A percentile compares a stretch with the other conserved stretches of the same genome.
phyloP scores from a whole-genome alignment of 75 land plant species.

The Cupressus sempervirens region DNA sequence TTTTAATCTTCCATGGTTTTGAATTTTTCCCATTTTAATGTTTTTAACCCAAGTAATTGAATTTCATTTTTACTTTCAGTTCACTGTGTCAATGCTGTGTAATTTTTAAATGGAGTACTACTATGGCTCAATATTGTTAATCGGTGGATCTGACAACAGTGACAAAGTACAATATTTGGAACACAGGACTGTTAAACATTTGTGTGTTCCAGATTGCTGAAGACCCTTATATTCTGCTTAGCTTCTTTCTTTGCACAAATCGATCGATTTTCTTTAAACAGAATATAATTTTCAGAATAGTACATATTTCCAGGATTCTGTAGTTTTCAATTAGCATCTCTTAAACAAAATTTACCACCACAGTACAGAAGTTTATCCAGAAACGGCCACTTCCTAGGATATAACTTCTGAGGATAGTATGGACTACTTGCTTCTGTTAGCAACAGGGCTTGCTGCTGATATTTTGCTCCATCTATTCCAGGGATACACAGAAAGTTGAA shows the following conservation, averaged over 20 bases:
- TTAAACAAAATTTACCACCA: not conserved
- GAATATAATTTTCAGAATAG: conserved; percentile 2
- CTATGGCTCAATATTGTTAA: too few relatives aligned
- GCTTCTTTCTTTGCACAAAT: not conserved
- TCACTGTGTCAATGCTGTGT: too few relatives aligned
- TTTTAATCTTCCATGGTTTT: too few relatives aligned
- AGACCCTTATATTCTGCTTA: not conserved
- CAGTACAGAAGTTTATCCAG: not conserved
- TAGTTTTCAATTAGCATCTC: not conserved
- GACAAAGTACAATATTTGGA: conserved; percentile 34
- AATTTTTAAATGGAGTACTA: too few relatives aligned
- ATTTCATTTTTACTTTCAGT: too few relatives aligned
- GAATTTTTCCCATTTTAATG: too few relatives aligned
- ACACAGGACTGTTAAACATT: conserved; percentile 3
- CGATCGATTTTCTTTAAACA: not conserved
- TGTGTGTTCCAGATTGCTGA: not conserved
- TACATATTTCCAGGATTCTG: not conserved
- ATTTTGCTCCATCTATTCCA: not conserved
- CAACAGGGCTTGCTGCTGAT: not conserved
- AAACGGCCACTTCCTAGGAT: too few relatives aligned
- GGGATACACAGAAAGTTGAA: not conserved
- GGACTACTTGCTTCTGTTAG: not conserved
- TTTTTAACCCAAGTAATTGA: too few relatives aligned
- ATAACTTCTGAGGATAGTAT: not conserved
- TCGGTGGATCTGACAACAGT: too few relatives aligned